These are phyloP conservation scores for Epichloe brachyelytri DNA, from an alignment of 2,329 filamentous ascomycete genomes.

Conservation along the genomic window DNA sequence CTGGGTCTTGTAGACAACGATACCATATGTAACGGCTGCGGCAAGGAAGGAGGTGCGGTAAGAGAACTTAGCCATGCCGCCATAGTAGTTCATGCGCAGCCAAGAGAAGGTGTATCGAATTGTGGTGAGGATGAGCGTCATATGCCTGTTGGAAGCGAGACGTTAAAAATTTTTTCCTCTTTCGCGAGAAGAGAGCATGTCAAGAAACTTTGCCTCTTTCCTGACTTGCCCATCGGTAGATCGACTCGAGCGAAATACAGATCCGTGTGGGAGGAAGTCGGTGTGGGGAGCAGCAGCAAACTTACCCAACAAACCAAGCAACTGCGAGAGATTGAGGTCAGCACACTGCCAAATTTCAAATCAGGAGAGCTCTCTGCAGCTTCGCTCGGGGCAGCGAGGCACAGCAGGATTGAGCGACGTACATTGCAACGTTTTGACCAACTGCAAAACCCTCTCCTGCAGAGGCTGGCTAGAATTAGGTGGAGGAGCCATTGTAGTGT, in stretches of 20 bases:
- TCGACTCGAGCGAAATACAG: neutral
- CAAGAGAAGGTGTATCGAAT: conserved; percentile 76
- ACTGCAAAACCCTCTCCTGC: conserved; percentile 57
- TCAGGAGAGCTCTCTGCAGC: neutral
- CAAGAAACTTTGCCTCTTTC: neutral
- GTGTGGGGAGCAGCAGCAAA: conserved; percentile 17
- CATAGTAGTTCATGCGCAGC: conserved; percentile 77
- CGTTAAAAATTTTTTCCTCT: conserved; percentile 4
- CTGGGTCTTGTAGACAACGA: conserved; percentile 97
- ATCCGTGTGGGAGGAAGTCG: neutral
- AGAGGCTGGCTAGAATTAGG: conserved; percentile 57
- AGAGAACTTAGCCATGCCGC: conserved; percentile 61
- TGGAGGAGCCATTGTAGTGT: conserved; percentile 41
- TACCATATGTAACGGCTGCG: conserved; percentile 86
- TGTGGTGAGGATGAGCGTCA: conserved; percentile 72
- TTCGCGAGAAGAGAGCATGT: too few species aligned
- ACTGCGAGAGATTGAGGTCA: conserved; percentile 35
- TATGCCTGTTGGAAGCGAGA: conserved; percentile 46
- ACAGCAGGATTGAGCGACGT: conserved; percentile 25
- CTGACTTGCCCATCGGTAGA: neutral
- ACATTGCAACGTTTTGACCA: conserved; percentile 91
- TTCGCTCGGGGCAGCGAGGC: neutral
- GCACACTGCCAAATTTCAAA: conserved; percentile 7
- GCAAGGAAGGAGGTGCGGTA: conserved; percentile 87
- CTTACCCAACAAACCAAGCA: conserved; percentile 73